Base-by-base conservation (phyloP, 495 filamentous ascomycete genomes). In the Aspergillus cristatus region DNA sequence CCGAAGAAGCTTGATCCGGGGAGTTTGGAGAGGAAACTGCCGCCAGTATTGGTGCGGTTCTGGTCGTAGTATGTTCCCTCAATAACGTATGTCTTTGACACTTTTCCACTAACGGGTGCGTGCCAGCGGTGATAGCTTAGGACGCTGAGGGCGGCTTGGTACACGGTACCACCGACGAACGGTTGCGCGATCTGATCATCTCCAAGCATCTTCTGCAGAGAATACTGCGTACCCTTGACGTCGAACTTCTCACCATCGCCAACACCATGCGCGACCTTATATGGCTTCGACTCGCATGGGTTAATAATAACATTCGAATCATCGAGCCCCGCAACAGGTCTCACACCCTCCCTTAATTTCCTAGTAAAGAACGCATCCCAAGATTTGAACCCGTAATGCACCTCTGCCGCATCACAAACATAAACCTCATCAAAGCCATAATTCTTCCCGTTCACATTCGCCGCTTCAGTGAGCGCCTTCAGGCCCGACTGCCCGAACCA, bases 281-380 rank as follows among this genome's bases (percentile, higher is more conserved):
- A 14, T 11, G 37, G 66, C 8, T 58, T 64, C 10, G 67, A 72
- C 48, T 82, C 79, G 61, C 76, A 79, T 1, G 71, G 67, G 48
- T 80, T 84, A 20, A 61, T 68, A 18, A 86, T 72, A 14, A 84
- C 65, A 3, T 48, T 34, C 3, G 43, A 35, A 18, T 66, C 50
- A 0, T 56, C 63, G 0, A 76, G 75, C 0, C 57, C 51, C 0
- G 70, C 72, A 5, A 85, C 57, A 3, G 81, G 81, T 0, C 82
- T 72, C 2, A 76, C 62, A 10, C 59, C 58, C 0, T 66, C 54
- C 1, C 62, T 62, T 35, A 84, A 71, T 2, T 63, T 30, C 12
- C 83, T 74, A 0, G 78, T 83, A 60, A 88, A 88, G 62, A 86
- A 88, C 39, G 79, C 66, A 42, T 88, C 81, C 82, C 82, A 86